Conservation (phyloP, 371 early-diverging fungal species). For the Mucor plumbeus region DNA sequence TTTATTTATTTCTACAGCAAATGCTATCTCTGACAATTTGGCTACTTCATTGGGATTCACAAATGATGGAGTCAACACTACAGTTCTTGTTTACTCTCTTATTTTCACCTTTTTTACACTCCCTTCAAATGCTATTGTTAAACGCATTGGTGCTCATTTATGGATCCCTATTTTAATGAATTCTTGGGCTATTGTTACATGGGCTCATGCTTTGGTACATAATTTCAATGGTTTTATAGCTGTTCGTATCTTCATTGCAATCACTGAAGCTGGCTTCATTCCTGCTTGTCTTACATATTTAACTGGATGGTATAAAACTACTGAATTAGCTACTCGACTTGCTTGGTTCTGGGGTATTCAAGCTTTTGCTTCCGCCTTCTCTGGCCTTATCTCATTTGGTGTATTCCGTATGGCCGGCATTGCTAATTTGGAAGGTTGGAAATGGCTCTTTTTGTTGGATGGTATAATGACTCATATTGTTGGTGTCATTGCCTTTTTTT, state of each 20-base stretch:
- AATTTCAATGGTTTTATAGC: conserved; percentile 31
- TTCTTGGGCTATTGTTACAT: conserved; percentile 64
- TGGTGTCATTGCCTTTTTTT: conserved; percentile 49
- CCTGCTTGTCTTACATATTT: conserved; percentile 64
- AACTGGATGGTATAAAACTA: conserved; percentile 62
- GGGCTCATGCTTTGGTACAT: conserved; percentile 40
- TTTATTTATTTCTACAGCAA: conserved; percentile 27
- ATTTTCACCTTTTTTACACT: conserved; percentile 48
- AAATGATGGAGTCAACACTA: conserved; percentile 36
- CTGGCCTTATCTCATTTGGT: conserved; percentile 60
- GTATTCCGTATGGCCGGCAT: conserved; percentile 59
- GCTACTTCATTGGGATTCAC: conserved; percentile 42
- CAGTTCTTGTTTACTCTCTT: conserved; percentile 37
- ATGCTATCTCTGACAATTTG: conserved; percentile 50
- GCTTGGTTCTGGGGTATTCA: conserved; percentile 66
- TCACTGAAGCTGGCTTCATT: conserved; percentile 63
- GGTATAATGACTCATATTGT: conserved; percentile 58
- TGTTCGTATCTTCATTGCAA: conserved; percentile 37
- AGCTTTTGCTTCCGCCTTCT: conserved; percentile 24
- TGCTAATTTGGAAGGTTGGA: conserved; percentile 60
- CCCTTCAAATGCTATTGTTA: conserved; percentile 55
- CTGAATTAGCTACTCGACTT: conserved; percentile 62
- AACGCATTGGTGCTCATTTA: conserved; percentile 58
- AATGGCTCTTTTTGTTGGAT: conserved; percentile 62
- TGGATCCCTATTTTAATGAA: conserved; percentile 69